These are phyloP conservation scores for Carnegiea gigantea DNA, from an alignment of 179 eudicot genomes.

Conservation along the genomic window DNA sequence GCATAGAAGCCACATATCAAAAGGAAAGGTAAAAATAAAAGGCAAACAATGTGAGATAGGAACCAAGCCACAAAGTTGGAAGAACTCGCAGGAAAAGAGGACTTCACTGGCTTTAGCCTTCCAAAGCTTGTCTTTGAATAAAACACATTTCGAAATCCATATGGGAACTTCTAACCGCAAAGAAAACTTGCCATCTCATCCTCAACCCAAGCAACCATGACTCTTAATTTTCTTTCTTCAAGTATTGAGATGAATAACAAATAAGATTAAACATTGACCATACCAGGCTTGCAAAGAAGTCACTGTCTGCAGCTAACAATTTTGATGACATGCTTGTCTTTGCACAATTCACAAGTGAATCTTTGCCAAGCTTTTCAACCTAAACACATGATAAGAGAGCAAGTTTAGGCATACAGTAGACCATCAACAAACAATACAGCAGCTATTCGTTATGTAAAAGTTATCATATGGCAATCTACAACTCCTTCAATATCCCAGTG, in stretches of 20 bases:
- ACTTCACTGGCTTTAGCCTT: neutral
- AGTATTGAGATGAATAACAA: conserved; percentile 3
- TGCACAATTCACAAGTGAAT: conserved; percentile 87
- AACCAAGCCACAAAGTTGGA: neutral
- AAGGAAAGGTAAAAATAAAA: neutral
- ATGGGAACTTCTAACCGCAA: neutral
- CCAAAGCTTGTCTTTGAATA: no score
- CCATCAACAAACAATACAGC: neutral
- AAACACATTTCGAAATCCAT: neutral
- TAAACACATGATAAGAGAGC: conserved; percentile 22
- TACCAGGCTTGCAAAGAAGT: conserved; percentile 91
- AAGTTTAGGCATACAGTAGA: conserved; percentile 9
- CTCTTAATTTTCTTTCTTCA: neutral
- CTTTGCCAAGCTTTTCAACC: conserved; percentile 96
- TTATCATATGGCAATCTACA: neutral
- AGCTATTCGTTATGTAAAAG: neutral
- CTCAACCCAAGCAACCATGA: neutral
- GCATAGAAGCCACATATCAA: neutral
- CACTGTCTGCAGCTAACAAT: conserved; percentile 74
- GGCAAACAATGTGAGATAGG: neutral
- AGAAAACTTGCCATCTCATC: neutral
- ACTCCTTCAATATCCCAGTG: neutral
- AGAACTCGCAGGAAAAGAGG: neutral
- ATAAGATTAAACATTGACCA: conserved; percentile 7
- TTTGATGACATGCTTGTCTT: conserved; percentile 99